Evolutionary conservation across 768 basidiomycete genomes (phyloP).

Genomic region (Phlegmacium glaucopus): DNA sequence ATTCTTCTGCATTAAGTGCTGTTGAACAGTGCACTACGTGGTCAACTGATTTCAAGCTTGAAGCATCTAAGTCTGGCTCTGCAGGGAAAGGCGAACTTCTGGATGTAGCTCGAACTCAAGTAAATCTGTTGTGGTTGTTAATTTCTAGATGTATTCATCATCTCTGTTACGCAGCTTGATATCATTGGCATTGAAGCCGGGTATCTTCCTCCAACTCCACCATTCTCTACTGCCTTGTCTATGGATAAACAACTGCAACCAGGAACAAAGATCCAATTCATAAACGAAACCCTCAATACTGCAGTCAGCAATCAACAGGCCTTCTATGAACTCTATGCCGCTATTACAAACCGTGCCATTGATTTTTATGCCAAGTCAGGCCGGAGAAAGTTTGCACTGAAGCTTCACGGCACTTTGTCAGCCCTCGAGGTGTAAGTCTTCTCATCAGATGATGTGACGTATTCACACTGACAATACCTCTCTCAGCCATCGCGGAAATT

Average conservation of each 20-base stretch:
- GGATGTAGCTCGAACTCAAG: constrained; percentile 87
- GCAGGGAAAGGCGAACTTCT: constrained; percentile 87
- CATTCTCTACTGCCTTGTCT: constrained; percentile 57
- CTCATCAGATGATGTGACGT: not conserved
- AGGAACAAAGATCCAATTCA: constrained; percentile 37
- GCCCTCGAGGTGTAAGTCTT: constrained; percentile 80
- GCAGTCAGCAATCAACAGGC: constrained; percentile 51
- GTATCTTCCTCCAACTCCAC: constrained; percentile 67
- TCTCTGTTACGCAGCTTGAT: constrained; percentile 60
- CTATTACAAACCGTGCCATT: constrained; percentile 76
- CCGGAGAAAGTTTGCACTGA: constrained; percentile 81
- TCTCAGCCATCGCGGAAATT: constrained; percentile 62
- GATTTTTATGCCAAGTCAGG: constrained; percentile 82
- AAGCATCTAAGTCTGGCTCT: constrained; percentile 47
- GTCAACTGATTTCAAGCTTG: constrained; percentile 47
- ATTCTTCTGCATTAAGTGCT: constrained; percentile 82
- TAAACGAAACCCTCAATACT: constrained; percentile 55
- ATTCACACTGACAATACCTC: not conserved
- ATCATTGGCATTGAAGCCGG: constrained; percentile 72
- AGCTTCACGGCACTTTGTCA: constrained; percentile 82
- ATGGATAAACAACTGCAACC: constrained; percentile 21
- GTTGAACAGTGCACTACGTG: constrained; percentile 78
- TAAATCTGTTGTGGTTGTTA: constrained; percentile 25
- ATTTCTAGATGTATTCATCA: not conserved
- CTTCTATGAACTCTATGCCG: constrained; percentile 79